A percentile compares a stretch with the other conserved stretches of the same genome.
Evolutionary conservation across 2,329 filamentous ascomycete genomes (phyloP).

Genomic region (Sporothrix humicola): DNA sequence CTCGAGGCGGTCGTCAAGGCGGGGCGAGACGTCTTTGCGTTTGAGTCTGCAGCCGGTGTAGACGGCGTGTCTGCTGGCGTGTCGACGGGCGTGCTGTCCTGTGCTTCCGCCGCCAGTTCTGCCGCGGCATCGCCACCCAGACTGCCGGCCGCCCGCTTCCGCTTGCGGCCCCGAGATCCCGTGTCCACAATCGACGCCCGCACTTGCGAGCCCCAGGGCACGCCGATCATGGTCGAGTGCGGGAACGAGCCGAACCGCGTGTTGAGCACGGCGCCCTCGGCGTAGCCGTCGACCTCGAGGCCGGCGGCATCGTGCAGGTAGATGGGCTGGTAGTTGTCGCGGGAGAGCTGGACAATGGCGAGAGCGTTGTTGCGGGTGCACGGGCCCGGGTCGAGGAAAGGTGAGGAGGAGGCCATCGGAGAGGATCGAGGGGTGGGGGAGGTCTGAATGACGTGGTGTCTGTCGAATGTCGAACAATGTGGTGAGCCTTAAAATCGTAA

Average conservation of each 20-base stretch:
- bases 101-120: neutral
- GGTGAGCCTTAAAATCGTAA: neutral
- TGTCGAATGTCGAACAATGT: slow-evolving; percentile 25
- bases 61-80: slow-evolving; percentile 1
- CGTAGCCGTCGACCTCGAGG: slow-evolving; percentile 69
- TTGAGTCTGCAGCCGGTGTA: neutral
- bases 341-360: slow-evolving; percentile 84
- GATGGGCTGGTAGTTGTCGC: slow-evolving; percentile 81
- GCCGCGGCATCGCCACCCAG: slow-evolving; percentile 45
- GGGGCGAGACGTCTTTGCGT: slow-evolving; percentile 45
- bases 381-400: slow-evolving; percentile 76
- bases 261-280: slow-evolving; percentile 80
- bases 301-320: slow-evolving; percentile 68
- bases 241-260: slow-evolving; percentile 93
- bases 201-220: slow-evolving; percentile 92
- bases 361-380: slow-evolving; percentile 69
- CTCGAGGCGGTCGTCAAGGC: slow-evolving; percentile 46
- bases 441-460: too few relatives aligned
- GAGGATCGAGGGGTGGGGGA: neutral
- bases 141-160: slow-evolving; percentile 50
- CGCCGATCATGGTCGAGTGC: slow-evolving; percentile 74
- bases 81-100: slow-evolving; percentile 32
- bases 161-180: slow-evolving; percentile 79
- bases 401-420: slow-evolving; percentile 55
- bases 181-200: slow-evolving; percentile 89